Evolutionary conservation across 2,329 filamentous ascomycete genomes (phyloP).

Genomic region (Stromatinia cepivora): DNA sequence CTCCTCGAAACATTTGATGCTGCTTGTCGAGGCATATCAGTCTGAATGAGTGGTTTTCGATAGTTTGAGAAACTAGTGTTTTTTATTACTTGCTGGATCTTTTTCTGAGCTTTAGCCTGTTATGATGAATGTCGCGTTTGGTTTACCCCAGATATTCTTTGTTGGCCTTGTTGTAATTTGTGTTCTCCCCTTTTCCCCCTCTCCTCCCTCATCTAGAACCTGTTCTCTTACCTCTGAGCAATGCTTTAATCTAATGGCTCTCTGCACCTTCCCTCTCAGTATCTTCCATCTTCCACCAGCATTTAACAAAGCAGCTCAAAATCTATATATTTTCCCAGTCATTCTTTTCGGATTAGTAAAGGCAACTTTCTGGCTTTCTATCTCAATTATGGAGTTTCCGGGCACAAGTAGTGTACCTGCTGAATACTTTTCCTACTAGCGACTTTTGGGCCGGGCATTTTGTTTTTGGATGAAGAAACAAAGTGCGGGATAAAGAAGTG

Average conservation of each 20-base stretch:
- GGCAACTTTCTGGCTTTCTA: constrained; percentile 67
- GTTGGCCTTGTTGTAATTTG: constrained; percentile 74
- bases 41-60: constrained; percentile 77
- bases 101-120: constrained; percentile 62
- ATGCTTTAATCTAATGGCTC: constrained; percentile 71
- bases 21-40: constrained; percentile 67
- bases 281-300: constrained; percentile 71
- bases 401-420: constrained; percentile 62
- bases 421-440: constrained; percentile 75
- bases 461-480: constrained; percentile 64
- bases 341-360: constrained; percentile 69
- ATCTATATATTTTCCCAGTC: constrained; percentile 66
- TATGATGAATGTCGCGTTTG: constrained; percentile 58
- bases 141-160: constrained; percentile 63
- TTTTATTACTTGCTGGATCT: constrained; percentile 61
- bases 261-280: constrained; percentile 60
- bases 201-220: neutral
- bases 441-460: constrained; percentile 63
- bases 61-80: constrained; percentile 70
- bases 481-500: constrained; percentile 62
- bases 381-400: constrained; percentile 60
- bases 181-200: neutral
- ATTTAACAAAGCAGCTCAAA: constrained; percentile 58
- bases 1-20: constrained; percentile 68
- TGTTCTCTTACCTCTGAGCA: constrained; percentile 43